Evolutionary conservation across 208 protist species (phyloP).

Genomic region (Naegleria gruberi): DNA sequence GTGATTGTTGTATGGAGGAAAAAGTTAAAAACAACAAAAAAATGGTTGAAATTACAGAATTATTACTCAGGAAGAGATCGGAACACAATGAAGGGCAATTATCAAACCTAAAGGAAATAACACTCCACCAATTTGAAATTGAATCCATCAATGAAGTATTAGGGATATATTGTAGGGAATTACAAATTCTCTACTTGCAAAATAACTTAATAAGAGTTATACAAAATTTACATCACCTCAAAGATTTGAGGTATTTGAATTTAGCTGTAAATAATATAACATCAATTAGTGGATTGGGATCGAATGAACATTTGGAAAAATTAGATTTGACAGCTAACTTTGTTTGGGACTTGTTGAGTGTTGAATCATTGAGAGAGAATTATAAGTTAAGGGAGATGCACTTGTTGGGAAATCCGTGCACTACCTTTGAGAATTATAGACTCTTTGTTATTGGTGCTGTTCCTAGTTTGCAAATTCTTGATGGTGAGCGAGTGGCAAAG

Average conservation of each 20-base stretch:
- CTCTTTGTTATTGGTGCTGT: constrained; percentile 75
- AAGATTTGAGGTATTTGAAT: constrained; percentile 92
- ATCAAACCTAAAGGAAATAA: constrained; percentile 81
- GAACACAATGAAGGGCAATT: constrained; percentile 93
- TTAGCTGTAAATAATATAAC: constrained; percentile 91
- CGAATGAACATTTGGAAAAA: constrained; percentile 82
- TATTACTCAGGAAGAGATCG: constrained; percentile 80
- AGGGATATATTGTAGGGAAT: constrained; percentile 62
- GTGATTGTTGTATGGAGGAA: too few relatives aligned
- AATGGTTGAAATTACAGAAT: constrained; percentile 68
- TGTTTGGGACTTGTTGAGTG: constrained; percentile 67
- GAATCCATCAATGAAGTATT: constrained; percentile 75
- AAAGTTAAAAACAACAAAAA: too few relatives aligned
- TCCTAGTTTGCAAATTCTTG: constrained; percentile 75
- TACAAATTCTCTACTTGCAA: constrained; percentile 90
- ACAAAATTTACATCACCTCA: constrained; percentile 83
- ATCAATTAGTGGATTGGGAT: constrained; percentile 76
- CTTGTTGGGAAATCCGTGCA: constrained; percentile 88
- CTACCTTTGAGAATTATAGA: constrained; percentile 70
- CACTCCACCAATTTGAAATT: constrained; percentile 91
- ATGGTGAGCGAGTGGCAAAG: constrained; percentile 68
- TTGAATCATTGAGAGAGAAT: constrained; percentile 66
- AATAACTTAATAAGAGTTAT: constrained; percentile 90
- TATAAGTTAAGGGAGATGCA: constrained; percentile 70
- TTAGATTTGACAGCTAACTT: constrained; percentile 95